Conservation (phyloP, 2,329 filamentous ascomycete genomes). For the Acrocalymma vagum region DNA sequence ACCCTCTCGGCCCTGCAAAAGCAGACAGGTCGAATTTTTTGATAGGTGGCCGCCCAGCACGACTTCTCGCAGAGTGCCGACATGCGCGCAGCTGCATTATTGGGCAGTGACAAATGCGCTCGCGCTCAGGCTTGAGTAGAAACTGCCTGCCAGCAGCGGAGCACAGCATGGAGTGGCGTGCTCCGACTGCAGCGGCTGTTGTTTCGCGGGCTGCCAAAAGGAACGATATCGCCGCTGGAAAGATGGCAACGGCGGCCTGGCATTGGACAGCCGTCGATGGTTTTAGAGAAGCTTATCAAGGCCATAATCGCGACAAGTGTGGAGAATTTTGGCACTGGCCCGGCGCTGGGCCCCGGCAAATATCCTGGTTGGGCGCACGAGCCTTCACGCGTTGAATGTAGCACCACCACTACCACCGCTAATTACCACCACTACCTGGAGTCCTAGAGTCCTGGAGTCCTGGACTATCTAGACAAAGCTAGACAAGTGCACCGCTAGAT, state of each 20-base stretch:
- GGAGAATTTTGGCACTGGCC: constrained; percentile 19
- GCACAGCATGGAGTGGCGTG: no score
- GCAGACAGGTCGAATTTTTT: constrained; percentile 28
- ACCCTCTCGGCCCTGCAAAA: constrained; percentile 30
- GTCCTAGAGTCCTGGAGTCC: no score
- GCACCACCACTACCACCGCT: no score
- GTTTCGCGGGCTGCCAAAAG: constrained; percentile 11
- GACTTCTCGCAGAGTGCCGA: constrained; percentile 26
- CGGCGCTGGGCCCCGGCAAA: constrained; percentile 16
- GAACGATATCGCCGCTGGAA: constrained; percentile 10
- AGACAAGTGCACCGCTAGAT: no score
- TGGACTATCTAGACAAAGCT: no score
- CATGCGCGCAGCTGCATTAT: constrained; percentile 23
- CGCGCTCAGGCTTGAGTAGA: constrained; percentile 19
- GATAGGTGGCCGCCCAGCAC: constrained; percentile 34
- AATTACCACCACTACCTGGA: no score
- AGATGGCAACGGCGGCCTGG: constrained; percentile 13
- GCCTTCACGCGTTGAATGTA: background rate
- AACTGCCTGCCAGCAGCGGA: constrained; percentile 27
- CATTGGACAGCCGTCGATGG: constrained; percentile 23
- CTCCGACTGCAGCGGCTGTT: constrained; percentile 25
- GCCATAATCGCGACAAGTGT: constrained; percentile 28
- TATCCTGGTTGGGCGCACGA: constrained; percentile 11
- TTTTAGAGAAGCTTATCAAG: constrained; percentile 41
- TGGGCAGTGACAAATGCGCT: constrained; percentile 24